Conservation (phyloP, 2,329 filamentous ascomycete species). For the Tothia fuscella region DNA sequence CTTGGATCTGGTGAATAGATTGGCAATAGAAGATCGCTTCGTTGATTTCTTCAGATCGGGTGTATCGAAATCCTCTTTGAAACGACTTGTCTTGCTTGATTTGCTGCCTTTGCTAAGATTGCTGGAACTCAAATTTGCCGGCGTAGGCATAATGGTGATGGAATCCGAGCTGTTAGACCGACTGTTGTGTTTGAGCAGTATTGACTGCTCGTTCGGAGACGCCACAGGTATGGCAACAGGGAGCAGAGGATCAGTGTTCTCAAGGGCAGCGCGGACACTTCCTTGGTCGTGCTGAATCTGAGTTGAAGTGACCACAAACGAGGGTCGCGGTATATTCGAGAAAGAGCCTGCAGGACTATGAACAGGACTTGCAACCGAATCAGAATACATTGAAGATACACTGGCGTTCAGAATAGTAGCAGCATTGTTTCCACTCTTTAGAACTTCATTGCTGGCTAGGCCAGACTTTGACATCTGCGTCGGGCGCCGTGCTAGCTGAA, state of each 20-base stretch:
- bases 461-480: constrained; percentile 16
- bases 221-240: too few species aligned
- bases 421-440: constrained; percentile 17
- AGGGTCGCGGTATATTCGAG: neutral
- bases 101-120: constrained; percentile 14
- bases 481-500: constrained; percentile 2
- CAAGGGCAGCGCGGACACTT: too few species aligned
- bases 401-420: too few species aligned
- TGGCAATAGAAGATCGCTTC: constrained; percentile 1
- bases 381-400: constrained; percentile 32
- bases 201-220: too few species aligned
- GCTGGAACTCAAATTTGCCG: constrained; percentile 13
- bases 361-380: constrained; percentile 9
- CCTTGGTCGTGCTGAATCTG: too few species aligned
- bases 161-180: too few species aligned
- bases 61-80: constrained; percentile 12
- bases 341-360: neutral
- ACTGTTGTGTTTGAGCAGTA: too few species aligned
- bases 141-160: neutral
- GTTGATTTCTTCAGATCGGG: neutral
- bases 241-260: too few species aligned
- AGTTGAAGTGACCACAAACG: too few species aligned
- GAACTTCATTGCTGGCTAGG: constrained; percentile 24
- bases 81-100: constrained; percentile 13
- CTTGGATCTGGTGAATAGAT: constrained; percentile 4